These are phyloP conservation scores for Akanthomyces lecanii DNA, from an alignment of 2,329 filamentous ascomycete genomes.

Conservation along the genomic window DNA sequence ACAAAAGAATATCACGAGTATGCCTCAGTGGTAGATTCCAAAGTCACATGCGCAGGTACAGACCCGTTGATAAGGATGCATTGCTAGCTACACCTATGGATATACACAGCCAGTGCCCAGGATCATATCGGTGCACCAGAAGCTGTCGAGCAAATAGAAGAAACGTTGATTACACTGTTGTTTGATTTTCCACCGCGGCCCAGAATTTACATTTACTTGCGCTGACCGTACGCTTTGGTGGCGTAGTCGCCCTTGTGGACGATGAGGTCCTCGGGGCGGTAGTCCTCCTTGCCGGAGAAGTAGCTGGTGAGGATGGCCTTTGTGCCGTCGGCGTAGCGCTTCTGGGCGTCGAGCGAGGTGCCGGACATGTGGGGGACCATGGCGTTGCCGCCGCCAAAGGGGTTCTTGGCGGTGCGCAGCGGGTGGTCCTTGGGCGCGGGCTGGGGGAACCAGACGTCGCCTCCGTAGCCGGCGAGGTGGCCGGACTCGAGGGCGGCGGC, in stretches of 20 bases:
- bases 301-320: conserved; percentile 91
- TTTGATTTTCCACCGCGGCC: not conserved
- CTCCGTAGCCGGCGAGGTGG: conserved; percentile 84
- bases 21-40: no score
- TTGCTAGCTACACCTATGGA: conserved; percentile 9
- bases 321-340: conserved; percentile 80
- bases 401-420: conserved; percentile 88
- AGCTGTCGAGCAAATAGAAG: not conserved
- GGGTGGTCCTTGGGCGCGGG: conserved; percentile 90
- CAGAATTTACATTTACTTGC: conserved; percentile 37
- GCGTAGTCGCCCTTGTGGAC: conserved; percentile 87
- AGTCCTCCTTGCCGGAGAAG: conserved; percentile 82
- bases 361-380: conserved; percentile 99
- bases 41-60: not conserved
- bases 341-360: conserved; percentile 96
- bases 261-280: conserved; percentile 86
- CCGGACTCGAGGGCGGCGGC: conserved; percentile 87
- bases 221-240: conserved; percentile 87
- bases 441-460: conserved; percentile 96
- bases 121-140: conserved; percentile 13
- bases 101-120: conserved; percentile 15
- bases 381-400: conserved; percentile 94
- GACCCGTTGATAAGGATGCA: not conserved
- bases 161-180: conserved; percentile 1
- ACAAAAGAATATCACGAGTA: no score